A percentile compares a stretch with the other conserved stretches of the same genome.
phyloP scores from a whole-genome alignment of 2,329 filamentous ascomycete species.

The Fusarium multiceps region DNA sequence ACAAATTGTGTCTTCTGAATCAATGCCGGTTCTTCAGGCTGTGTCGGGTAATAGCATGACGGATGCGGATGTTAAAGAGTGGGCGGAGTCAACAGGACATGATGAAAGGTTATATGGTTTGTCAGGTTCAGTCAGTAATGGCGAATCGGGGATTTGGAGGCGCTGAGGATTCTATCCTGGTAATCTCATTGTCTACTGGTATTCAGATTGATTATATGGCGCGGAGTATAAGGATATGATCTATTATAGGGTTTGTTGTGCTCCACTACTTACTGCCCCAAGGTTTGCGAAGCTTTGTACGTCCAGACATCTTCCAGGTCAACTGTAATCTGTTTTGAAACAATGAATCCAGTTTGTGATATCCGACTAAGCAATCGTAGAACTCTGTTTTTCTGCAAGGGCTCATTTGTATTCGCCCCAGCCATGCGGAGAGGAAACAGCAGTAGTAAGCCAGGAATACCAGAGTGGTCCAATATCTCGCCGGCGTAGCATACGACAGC shows the following conservation, averaged over 20 bases:
- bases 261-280: too few relatives aligned
- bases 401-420: constrained; percentile 8
- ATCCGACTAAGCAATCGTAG: constrained; percentile 18
- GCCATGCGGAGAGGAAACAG: constrained; percentile 45
- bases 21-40: neutral
- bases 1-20: constrained; percentile 15
- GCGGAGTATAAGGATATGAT: fast-evolving
- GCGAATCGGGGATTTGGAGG: neutral
- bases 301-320: constrained; percentile 43
- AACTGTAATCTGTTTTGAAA: constrained; percentile 35
- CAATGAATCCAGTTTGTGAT: constrained; percentile 39
- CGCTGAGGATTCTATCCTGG: neutral
- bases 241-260: too few relatives aligned
- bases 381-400: neutral
- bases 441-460: constrained; percentile 32
- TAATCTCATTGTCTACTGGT: too few relatives aligned
- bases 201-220: too few relatives aligned
- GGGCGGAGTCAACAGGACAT: neutral
- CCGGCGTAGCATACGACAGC: neutral
- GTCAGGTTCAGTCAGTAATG: neutral
- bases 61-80: constrained; percentile 13
- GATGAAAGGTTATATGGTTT: neutral
- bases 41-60: neutral
- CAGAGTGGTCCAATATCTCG: constrained; percentile 7
- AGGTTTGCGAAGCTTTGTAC: neutral